Evolutionary conservation across 2,329 filamentous ascomycete genomes (phyloP).

Genomic region (Colletotrichum chrysophilum): DNA sequence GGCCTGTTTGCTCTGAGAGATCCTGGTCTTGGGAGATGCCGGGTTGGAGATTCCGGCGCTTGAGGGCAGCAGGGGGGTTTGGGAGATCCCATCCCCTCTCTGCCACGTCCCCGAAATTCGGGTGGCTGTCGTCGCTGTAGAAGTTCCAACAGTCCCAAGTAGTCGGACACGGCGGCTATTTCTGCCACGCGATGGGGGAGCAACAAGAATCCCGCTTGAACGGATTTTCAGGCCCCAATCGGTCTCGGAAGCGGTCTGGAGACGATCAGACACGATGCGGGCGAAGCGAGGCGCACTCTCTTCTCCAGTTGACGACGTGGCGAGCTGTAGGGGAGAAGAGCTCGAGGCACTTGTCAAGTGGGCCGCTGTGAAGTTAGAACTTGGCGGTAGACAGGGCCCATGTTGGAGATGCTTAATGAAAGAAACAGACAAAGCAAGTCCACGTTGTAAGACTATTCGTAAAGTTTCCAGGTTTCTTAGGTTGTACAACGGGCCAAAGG

Average conservation of each 20-base stretch:
- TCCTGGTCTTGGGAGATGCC: background rate
- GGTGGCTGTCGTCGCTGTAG: background rate
- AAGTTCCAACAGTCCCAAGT: background rate
- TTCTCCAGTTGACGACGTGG: background rate
- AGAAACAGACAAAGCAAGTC: background rate
- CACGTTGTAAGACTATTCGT: background rate
- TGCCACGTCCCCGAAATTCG: background rate
- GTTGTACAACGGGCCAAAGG: background rate
- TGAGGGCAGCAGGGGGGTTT: background rate
- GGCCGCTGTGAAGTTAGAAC: background rate
- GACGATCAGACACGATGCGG: background rate
- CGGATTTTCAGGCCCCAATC: background rate
- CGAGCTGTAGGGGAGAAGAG: background rate
- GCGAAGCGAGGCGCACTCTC: slow-evolving; percentile 8
- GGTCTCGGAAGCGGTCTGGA: background rate
- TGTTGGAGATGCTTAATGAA: background rate
- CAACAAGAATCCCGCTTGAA: background rate
- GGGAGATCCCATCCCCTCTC: background rate
- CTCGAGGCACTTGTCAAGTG: background rate
- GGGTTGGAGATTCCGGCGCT: background rate
- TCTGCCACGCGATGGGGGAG: background rate
- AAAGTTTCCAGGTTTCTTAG: background rate
- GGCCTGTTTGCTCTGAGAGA: background rate
- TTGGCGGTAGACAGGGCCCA: background rate
- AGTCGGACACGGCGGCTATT: slow-evolving; percentile 9